Base-by-base conservation (phyloP, 208 protist genomes). In the Leishmania martiniquensis region DNA sequence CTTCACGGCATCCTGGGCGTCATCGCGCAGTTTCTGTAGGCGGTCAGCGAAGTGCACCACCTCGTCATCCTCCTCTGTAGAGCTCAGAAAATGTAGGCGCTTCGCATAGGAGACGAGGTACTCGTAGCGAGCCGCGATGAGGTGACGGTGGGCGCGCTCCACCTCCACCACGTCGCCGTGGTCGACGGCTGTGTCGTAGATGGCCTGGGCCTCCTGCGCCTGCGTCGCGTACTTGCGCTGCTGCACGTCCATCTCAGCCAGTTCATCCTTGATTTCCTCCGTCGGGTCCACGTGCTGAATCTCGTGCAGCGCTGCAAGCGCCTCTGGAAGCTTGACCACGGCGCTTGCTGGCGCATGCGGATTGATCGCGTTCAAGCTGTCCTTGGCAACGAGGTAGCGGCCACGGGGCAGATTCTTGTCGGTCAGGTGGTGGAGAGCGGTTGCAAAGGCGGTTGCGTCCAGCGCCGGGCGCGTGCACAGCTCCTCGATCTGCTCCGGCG, bases 101-200 rank as follows among this genome's bases (percentile, higher is more conserved):
- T 90, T 87, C 37, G 88, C 90, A 80, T 80, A 85, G 52, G 87
- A 82, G 37, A 88, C 87, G 34, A 91, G 75, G 65, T 86, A 82
- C 75, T 96, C 92, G 78, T 96, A 96, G 71, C 87, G 87, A 10
- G 89, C 92, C 29, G 90, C 86, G 75, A 96, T 96, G 22, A 94
- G 85, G 69, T 92, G 85, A 37, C 90, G 88, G 73, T 96, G 92
- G 1, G 89, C 82, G 5, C 88, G 87, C 84, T 96, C 90, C 55
- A 95, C 80, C 55, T 93, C 89, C 15, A 93, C 83, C 54, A 96
- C 88, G 77, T 96, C 91, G 42, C 88, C 86, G 9, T 79, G 81
- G 20, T 65, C 69, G 22, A 84, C 62, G 29, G 92, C 90, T 13
- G 81, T 69, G 39, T 92, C 82, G 82, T 90, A 89, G 20, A 78